phyloP scores from a whole-genome alignment of 768 basidiomycete species.

The Termitomyces sp. region DNA sequence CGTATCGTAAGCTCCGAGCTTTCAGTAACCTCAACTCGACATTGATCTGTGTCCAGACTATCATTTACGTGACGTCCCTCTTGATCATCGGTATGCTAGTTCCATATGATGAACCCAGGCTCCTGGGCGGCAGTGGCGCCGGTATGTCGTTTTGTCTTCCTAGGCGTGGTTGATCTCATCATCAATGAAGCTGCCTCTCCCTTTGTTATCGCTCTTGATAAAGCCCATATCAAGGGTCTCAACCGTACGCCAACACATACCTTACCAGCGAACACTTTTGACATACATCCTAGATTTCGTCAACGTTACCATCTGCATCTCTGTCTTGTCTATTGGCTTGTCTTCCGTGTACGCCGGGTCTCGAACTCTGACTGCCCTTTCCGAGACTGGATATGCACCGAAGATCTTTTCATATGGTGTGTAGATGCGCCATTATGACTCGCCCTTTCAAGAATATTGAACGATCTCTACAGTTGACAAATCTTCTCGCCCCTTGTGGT shows the following conservation, averaged over 20 bases:
- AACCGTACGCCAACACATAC: slow-evolving; percentile 24
- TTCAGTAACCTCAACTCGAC: background rate
- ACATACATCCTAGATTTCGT: slow-evolving; percentile 23
- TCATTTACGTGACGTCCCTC: slow-evolving; percentile 39
- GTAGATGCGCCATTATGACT: background rate
- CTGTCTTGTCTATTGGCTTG: slow-evolving; percentile 39
- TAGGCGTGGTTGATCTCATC: background rate
- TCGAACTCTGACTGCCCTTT: slow-evolving; percentile 38
- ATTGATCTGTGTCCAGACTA: slow-evolving; percentile 20
- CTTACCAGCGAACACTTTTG: background rate
- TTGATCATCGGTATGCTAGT: slow-evolving; percentile 37
- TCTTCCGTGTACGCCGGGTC: slow-evolving; percentile 42
- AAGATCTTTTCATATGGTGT: slow-evolving; percentile 32
- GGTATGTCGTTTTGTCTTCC: slow-evolving; percentile 7
- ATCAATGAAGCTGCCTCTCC: slow-evolving; percentile 29
- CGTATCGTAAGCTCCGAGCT: slow-evolving; percentile 30
- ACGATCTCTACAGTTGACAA: slow-evolving; percentile 29
- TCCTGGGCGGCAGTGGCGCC: slow-evolving; percentile 31
- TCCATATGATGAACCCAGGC: slow-evolving; percentile 29
- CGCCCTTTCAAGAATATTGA: background rate
- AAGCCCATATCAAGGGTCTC: slow-evolving; percentile 33
- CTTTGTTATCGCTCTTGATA: slow-evolving; percentile 37
- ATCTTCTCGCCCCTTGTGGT: slow-evolving; percentile 38
- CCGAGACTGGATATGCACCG: slow-evolving; percentile 43
- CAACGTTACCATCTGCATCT: slow-evolving; percentile 39